Evolutionary conservation across 371 early-diverging fungal species (phyloP).

Genomic region (Polyrhizophydium stewartii): DNA sequence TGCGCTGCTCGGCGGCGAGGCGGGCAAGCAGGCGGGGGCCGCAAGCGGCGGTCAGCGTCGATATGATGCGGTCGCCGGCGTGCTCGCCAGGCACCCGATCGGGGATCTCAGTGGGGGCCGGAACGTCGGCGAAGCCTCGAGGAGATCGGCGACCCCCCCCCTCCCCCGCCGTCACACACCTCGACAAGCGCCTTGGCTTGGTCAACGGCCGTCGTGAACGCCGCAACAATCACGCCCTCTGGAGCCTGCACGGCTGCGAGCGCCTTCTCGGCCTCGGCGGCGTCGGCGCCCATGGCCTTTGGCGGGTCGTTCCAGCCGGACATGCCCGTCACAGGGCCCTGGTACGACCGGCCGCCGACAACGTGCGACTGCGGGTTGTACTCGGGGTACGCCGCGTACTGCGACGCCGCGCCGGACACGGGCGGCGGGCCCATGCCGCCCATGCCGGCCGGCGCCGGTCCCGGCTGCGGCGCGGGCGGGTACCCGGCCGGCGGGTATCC

Average conservation of each 20-base stretch:
- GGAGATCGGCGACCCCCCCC: no score
- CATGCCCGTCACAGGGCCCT: constrained; percentile 24
- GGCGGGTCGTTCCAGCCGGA: constrained; percentile 35
- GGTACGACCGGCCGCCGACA: constrained; percentile 3
- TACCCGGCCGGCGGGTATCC: not conserved
- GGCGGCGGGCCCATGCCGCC: not conserved
- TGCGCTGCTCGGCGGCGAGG: not conserved
- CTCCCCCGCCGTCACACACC: not conserved
- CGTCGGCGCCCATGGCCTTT: constrained; percentile 5
- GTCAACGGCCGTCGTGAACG: constrained; percentile 28
- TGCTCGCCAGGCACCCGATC: no score
- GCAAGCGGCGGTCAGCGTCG: constrained; percentile 3
- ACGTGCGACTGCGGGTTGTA: constrained; percentile 2
- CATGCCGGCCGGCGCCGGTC: not conserved
- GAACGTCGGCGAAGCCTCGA: no score
- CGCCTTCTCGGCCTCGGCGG: constrained; percentile 7
- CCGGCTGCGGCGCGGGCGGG: not conserved
- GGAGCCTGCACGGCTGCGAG: constrained; percentile 17
- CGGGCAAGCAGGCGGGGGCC: not conserved
- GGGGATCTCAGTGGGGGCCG: no score
- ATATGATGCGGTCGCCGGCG: not conserved
- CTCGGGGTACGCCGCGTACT: constrained; percentile 4
- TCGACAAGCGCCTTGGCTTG: constrained; percentile 1
- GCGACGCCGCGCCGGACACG: no score
- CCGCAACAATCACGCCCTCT: constrained; percentile 18